Evolutionary conservation across 768 basidiomycete species (phyloP).

Genomic region (Calocybe gangraenosa): DNA sequence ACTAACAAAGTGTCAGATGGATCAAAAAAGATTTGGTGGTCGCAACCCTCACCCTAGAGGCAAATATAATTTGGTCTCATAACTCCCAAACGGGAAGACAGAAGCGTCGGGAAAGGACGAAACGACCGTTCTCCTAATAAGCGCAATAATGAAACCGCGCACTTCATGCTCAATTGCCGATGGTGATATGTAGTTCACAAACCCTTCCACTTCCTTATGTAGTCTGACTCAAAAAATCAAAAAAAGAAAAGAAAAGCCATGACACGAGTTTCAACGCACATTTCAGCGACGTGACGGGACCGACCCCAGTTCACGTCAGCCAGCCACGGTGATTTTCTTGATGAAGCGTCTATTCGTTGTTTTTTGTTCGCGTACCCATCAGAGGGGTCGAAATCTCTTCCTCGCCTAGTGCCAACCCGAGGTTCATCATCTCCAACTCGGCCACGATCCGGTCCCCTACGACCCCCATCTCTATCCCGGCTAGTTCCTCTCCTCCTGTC

Average conservation of each 20-base stretch:
- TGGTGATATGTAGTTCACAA: constrained; percentile 84
- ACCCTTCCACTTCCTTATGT: constrained; percentile 82
- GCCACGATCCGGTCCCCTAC: constrained; percentile 18
- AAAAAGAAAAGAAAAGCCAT: background rate
- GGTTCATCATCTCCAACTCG: constrained; percentile 3
- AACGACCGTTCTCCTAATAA: constrained; percentile 64
- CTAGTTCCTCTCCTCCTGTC: constrained; percentile 12
- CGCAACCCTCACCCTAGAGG: constrained; percentile 85
- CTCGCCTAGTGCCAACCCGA: constrained; percentile 38
- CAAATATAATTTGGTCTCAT: constrained; percentile 89
- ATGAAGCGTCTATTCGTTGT: constrained; percentile 45
- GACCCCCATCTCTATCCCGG: constrained; percentile 11
- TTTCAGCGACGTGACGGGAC: constrained; percentile 76
- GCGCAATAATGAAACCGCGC: constrained; percentile 64
- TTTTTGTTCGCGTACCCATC: constrained; percentile 53
- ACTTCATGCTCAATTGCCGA: constrained; percentile 82
- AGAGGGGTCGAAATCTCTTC: constrained; percentile 38
- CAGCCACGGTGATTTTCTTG: constrained; percentile 70
- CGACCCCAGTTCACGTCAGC: constrained; percentile 63
- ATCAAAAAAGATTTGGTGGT: background rate
- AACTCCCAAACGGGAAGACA: constrained; percentile 88
- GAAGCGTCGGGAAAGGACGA: constrained; percentile 73
- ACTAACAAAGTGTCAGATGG: constrained; percentile 35
- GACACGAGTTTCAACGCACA: constrained; percentile 48
- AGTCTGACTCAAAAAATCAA: constrained; percentile 47